These are phyloP conservation scores for Rhizophagus clarus DNA, from an alignment of 192 early-diverging fungal genomes.

Conservation along the genomic window DNA sequence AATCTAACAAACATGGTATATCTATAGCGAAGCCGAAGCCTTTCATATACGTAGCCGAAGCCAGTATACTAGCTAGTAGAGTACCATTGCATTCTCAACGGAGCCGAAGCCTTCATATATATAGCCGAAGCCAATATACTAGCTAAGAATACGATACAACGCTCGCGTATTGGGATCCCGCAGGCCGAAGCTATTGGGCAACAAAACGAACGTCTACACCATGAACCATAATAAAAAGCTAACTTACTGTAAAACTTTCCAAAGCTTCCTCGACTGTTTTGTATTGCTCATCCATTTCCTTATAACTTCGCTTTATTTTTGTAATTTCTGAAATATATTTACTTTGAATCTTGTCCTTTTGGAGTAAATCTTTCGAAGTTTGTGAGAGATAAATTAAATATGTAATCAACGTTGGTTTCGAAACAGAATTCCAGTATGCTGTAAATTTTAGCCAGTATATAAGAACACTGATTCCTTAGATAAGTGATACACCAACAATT, in stretches of 20 bases:
- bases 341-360: slow-evolving; percentile 27
- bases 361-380: slow-evolving; percentile 28
- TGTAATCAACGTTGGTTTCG: too few relatives aligned
- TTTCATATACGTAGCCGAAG: slow-evolving; percentile 24
- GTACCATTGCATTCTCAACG: slow-evolving; percentile 23
- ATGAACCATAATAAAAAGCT: slow-evolving; percentile 19
- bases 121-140: slow-evolving; percentile 14
- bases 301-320: slow-evolving; percentile 18
- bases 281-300: slow-evolving; percentile 21
- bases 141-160: slow-evolving; percentile 29
- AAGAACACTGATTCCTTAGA: too few relatives aligned
- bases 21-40: slow-evolving; percentile 23
- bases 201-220: slow-evolving; percentile 21
- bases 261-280: slow-evolving; percentile 22
- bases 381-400: too few relatives aligned
- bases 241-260: slow-evolving; percentile 14
- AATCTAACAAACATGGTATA: slow-evolving; percentile 8
- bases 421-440: too few relatives aligned
- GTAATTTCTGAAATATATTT: slow-evolving; percentile 16
- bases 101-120: slow-evolving; percentile 30
- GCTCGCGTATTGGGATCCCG: slow-evolving; percentile 14
- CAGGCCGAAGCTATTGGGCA: too few relatives aligned
- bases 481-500: too few relatives aligned
- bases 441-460: too few relatives aligned
- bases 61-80: slow-evolving; percentile 28